phyloP scores from a whole-genome alignment of 1,139 yeast species.

The Hanseniaspora gamundiae region DNA sequence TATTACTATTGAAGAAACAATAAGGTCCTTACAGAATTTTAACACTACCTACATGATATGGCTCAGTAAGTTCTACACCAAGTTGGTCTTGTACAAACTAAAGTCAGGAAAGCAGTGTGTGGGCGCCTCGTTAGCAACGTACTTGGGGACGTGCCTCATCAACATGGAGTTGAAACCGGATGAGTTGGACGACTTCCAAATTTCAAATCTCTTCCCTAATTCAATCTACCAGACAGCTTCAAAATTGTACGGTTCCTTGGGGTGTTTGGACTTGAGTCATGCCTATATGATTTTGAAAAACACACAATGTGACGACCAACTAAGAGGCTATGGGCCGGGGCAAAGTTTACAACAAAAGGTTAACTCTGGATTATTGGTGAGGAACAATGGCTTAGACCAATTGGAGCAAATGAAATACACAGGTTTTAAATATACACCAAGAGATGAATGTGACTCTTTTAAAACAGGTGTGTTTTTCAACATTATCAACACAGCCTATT shows the following conservation, averaged over 20 bases:
- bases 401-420: constrained; percentile 6
- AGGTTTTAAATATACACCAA: constrained; percentile 1
- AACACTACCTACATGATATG: not conserved
- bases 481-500: not conserved
- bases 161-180: not conserved
- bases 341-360: too few species aligned
- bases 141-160: not conserved
- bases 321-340: too few species aligned
- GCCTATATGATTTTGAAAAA: not conserved
- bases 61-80: not conserved
- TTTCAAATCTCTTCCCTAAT: not conserved
- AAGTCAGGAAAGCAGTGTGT: not conserved
- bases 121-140: not conserved
- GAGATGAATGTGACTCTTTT: not conserved
- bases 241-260: not conserved
- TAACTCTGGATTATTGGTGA: too few species aligned
- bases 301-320: not conserved
- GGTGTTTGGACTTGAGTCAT: not conserved
- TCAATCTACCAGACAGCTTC: not conserved
- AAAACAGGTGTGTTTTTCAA: not conserved
- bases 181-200: not conserved
- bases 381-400: not conserved
- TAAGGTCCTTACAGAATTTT: not conserved
- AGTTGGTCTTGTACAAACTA: not conserved
- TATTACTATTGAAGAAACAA: not conserved